Evolutionary conservation across 73 alveolate species (phyloP), one percentile per base, ranked within the genome.

Genomic region (Breviolum minutum): DNA sequence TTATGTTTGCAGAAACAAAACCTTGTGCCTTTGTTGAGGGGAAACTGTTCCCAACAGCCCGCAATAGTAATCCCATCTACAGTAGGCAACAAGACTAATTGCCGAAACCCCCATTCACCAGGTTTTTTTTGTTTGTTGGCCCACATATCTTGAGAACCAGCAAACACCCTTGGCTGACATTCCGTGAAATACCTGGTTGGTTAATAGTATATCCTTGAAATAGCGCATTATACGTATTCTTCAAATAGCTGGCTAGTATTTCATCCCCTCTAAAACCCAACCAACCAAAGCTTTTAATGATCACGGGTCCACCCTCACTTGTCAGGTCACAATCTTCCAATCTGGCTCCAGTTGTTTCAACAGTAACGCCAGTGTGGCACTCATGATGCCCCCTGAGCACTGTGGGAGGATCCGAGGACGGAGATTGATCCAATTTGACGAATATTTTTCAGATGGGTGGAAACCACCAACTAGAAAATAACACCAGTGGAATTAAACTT

Each of bases 311-410:
- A 11, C 74, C 17, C 63, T 77, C 86, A n/a, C 86, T 8, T 27
- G 27, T 24, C 91, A 11, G 62, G 97, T 9, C 66, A 17, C 97
- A 32, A 92, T 92, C 80, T 80, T 79, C 97, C 97, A 92, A 48
- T 62, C 54, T 6, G 97, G 97, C 85, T 92, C 90, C 97, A 92
- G 97, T 89, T 92, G 97, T 64, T 92, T 73, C 89, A 92, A 64
- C 76, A 92, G 70, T 90, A 92, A 54, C 32, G 80, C 97, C 88
- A 80, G 60, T 24, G 97, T 92, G 63, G 97, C 97, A 29, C 97
- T 92, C 97, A 92, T 92, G 89, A 92, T 92, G 79, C 97, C 97
- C 80, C 97, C 97, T 92, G 29, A 13, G 81, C n/a, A 19, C 30
- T 30, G 26, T 29, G 86, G 86, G 20, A 6, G 86, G 86, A 8